phyloP scores from a whole-genome alignment of 495 filamentous ascomycete species.

The Ramalina intermedia region DNA sequence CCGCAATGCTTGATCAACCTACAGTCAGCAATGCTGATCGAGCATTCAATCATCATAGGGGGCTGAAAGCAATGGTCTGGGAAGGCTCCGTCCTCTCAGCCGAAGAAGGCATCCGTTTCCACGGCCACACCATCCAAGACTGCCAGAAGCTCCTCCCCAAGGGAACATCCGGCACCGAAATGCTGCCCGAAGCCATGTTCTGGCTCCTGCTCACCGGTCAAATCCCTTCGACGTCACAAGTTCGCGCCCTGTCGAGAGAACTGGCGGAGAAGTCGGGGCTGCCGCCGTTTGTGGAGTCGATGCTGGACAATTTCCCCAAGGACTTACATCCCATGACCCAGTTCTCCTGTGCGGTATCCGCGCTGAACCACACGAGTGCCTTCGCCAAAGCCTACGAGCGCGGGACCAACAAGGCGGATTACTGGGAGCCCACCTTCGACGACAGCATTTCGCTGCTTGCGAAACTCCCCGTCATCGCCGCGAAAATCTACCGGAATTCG shows the following conservation, averaged over 20 bases:
- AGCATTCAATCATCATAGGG: slow-evolving; percentile 28
- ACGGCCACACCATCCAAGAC: slow-evolving; percentile 94
- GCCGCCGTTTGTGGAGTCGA: slow-evolving; percentile 69
- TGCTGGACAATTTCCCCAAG: slow-evolving; percentile 80
- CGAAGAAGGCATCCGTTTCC: slow-evolving; percentile 95
- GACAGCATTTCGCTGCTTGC: slow-evolving; percentile 87
- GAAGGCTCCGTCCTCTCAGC: slow-evolving; percentile 95
- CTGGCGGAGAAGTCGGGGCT: slow-evolving; percentile 74
- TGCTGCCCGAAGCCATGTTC: slow-evolving; percentile 99
- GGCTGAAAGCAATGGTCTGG: slow-evolving; percentile 96
- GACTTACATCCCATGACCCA: slow-evolving; percentile 97
- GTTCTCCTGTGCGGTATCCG: slow-evolving; percentile 83
- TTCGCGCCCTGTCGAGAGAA: slow-evolving; percentile 67
- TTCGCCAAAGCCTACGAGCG: slow-evolving; percentile 89
- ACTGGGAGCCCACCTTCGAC: slow-evolving; percentile 98
- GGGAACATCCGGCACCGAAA: slow-evolving; percentile 86
- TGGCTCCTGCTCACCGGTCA: slow-evolving; percentile 93
- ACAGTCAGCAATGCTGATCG: background rate
- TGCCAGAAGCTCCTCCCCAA: slow-evolving; percentile 90
- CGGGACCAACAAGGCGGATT: slow-evolving; percentile 82
- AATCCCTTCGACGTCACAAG: slow-evolving; percentile 69
- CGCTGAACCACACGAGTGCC: slow-evolving; percentile 78
- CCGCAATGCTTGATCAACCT: background rate
- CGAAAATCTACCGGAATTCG: slow-evolving; percentile 89
- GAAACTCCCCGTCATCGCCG: slow-evolving; percentile 91